Base-by-base conservation (phyloP, 2,329 filamentous ascomycete genomes). In the Exophiala sp. region DNA sequence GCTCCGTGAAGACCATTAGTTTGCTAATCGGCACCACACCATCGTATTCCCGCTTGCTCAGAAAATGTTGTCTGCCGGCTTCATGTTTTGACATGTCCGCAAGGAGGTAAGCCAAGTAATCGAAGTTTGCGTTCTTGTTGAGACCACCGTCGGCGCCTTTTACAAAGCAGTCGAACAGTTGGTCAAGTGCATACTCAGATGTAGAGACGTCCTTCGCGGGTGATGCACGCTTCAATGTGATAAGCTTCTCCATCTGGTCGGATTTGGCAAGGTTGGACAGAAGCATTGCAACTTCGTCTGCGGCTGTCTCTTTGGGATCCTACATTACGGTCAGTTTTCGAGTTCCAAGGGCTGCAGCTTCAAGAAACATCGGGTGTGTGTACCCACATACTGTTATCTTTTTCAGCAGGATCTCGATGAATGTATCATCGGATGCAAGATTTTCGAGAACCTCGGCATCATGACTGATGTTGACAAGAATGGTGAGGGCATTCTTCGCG, bases 161-260 rank as follows among this genome's bases (percentile, higher is more conserved):
- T 68, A 97, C 94, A 68, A 99, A 99, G 64, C 95, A 86, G 70
- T 97, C 94, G 69, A 99, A 84, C 29, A 99, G 77, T 71, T 97
- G 94, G 69, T 96, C 91, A 64, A 97, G 82, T 3, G 89, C 85
- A 54, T 83, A 78, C 34, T 85, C 80, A 38, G 89, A 88, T 16
- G 57, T 52, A 10, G 59, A 60, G 8, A 58, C 50, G 1, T 46
- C 11, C 36, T 47, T 45, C 7, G 35, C 81, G 2, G 90, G 87
- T 0, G 86, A 70, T 5, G 80, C 74, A 59, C 90, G 86, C 65
- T 86, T 87, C 51, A 87, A 76, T 3, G 78, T 76, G 9, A 92
- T 71, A 3, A 96, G 76, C 40, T 79, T 79, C 60, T 87, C 86
- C 52, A 96, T 71, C 5, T 78, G 79, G 62, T 92, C 85, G 57